A percentile compares a stretch with the other conserved stretches of the same genome.
Evolutionary conservation across 495 filamentous ascomycete genomes (phyloP).

Genomic region (Penicillium argentinense): DNA sequence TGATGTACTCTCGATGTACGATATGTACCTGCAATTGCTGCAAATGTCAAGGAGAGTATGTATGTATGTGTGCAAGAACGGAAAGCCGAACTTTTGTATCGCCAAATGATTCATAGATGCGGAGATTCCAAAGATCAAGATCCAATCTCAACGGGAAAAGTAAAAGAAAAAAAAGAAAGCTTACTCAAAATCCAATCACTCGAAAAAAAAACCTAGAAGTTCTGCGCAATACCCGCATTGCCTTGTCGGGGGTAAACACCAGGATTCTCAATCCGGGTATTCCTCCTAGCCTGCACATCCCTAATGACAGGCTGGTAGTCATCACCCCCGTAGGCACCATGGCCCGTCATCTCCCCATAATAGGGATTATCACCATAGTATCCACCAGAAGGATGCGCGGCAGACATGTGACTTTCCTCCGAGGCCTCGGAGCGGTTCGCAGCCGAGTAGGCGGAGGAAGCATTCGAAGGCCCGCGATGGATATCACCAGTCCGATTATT

Average conservation of each 20-base stretch:
- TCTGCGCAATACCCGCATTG: constrained; percentile 95
- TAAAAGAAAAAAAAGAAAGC: background rate
- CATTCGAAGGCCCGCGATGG: constrained; percentile 90
- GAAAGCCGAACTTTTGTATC: constrained; percentile 12
- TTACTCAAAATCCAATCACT: background rate
- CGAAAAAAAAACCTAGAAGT: too few relatives aligned
- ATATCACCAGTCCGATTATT: constrained; percentile 66
- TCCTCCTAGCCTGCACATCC: constrained; percentile 87
- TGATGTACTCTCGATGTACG: too few relatives aligned
- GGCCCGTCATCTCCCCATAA: constrained; percentile 54
- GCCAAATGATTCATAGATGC: too few relatives aligned
- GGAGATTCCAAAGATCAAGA: too few relatives aligned
- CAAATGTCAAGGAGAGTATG: too few relatives aligned
- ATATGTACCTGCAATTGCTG: too few relatives aligned
- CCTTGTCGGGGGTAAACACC: constrained; percentile 82
- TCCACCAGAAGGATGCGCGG: constrained; percentile 42
- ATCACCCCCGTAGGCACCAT: constrained; percentile 56
- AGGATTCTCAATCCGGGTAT: constrained; percentile 91
- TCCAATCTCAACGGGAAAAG: background rate
- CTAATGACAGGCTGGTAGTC: constrained; percentile 80
- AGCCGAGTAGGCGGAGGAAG: constrained; percentile 91
- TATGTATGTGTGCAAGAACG: constrained; percentile 1
- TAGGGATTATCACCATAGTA: constrained; percentile 57
- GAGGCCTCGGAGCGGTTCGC: constrained; percentile 81
- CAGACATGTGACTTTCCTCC: constrained; percentile 64